Evolutionary conservation across 1,284 basidiomycete genomes (phyloP), one percentile per base, ranked within the genome.

Genomic region (Rugosomyces carneus): DNA sequence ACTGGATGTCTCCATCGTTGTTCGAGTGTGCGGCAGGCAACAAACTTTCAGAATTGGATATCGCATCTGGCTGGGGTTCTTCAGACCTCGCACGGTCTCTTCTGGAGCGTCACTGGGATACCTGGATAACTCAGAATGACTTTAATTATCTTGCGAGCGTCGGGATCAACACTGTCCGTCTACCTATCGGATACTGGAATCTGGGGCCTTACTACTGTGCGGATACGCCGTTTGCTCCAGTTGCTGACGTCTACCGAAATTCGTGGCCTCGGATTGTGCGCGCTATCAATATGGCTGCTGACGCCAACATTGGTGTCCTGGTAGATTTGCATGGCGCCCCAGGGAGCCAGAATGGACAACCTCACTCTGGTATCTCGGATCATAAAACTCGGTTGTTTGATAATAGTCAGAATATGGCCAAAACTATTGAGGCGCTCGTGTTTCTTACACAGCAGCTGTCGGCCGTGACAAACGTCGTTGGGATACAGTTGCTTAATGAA

Each of bases 31-130:
- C 86, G 2, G 60, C 69, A 19, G 81, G 74, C 3, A 57, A 67
- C 15, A 69, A 75, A 55, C 56, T 66, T 1, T 76, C 84, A 2
- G 81, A 82, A 54, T 57, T 78, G 18, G 75, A 84, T 57, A 71
- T 84, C 49, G 73, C 72, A 20, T 65, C 60, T 43, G 77, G 76
- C 7, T 80, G 76, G 71, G 71, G 70, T 13, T 73, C 71, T 24
- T 50, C 56, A 5, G 58, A 60, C 2, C 59, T 61, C 51, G 82
- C 86, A 15, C 70, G 74, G 16, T 58, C 69, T 20, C 63, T 81
- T 7, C 69, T 91, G 49, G 85, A 90, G 62, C 69, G 70, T 37
- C 87, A 89, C 62, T 91, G 88, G 88, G 83, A 86, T 54, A 84
- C 81, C 5, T 91, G 81, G 65, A 80, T 90, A 60, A 80, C 69